Percentiles rank a stretch among this genome's conserved stretches.
phyloP scores from a whole-genome alignment of 108 stramenopile species.

The Aureococcus anophagefferens region DNA sequence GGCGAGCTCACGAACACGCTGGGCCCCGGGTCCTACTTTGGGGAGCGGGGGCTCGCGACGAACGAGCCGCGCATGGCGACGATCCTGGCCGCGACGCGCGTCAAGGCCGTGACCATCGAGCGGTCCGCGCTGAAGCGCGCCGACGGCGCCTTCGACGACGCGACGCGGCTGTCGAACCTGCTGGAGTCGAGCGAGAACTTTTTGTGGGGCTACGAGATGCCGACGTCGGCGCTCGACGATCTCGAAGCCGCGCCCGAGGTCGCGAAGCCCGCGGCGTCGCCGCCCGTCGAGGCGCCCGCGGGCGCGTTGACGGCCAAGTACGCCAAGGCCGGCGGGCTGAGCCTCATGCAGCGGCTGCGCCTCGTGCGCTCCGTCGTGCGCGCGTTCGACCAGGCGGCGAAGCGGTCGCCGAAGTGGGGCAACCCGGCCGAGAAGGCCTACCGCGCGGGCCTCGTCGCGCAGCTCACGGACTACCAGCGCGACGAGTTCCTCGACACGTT shows the following conservation, averaged over 20 bases:
- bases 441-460: slow-evolving; percentile 50
- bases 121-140: not conserved
- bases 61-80: slow-evolving; percentile 14
- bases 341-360: not conserved
- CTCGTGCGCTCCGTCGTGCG: not conserved
- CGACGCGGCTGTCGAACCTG: not conserved
- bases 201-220: not conserved
- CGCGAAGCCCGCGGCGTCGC: too few relatives aligned
- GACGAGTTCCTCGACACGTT: slow-evolving; percentile 59
- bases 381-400: not conserved
- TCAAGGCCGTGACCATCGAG: not conserved
- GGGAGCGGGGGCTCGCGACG: slow-evolving; percentile 11
- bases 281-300: too few relatives aligned
- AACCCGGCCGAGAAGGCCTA: slow-evolving; percentile 49
- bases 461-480: slow-evolving; percentile 48
- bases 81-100: not conserved
- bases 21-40: slow-evolving; percentile 10
- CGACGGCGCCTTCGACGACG: not conserved
- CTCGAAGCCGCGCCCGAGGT: too few relatives aligned
- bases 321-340: not conserved
- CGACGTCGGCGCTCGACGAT: too few relatives aligned
- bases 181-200: not conserved
- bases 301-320: too few relatives aligned
- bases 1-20: not conserved
- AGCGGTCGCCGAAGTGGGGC: slow-evolving; percentile 42